A percentile compares a stretch with the other conserved stretches of the same genome.
These are phyloP conservation scores for Talaromyces sp. DNA, from an alignment of 2,329 filamentous ascomycete species.

Conservation along the genomic window DNA sequence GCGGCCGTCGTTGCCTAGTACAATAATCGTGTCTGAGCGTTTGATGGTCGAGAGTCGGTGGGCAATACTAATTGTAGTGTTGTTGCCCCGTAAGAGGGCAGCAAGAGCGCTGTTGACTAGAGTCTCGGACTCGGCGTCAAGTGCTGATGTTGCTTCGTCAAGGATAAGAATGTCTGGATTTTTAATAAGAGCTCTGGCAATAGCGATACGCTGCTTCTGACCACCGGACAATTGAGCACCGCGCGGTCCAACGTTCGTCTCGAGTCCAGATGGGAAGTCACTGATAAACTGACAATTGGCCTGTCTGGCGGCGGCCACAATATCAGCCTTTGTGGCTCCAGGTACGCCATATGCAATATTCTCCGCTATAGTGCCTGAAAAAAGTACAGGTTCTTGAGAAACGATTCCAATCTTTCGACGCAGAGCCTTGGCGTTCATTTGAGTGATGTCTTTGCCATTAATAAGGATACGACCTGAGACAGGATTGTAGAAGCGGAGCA, in stretches of 20 bases:
- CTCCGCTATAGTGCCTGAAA: conserved; percentile 69
- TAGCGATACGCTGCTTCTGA: conserved; percentile 96
- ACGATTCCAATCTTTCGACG: conserved; percentile 92
- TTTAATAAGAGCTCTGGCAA: conserved; percentile 90
- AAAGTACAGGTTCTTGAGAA: conserved; percentile 90
- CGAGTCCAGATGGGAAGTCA: conserved; percentile 92
- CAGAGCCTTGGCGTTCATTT: conserved; percentile 90
- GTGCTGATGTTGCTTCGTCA: conserved; percentile 91
- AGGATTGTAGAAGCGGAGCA: conserved; percentile 87
- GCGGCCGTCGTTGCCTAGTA: conserved; percentile 77
- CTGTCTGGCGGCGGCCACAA: conserved; percentile 79
- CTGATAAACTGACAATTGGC: conserved; percentile 96
- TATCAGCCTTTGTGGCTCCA: conserved; percentile 70
- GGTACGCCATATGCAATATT: conserved; percentile 93
- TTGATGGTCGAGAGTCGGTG: conserved; percentile 96
- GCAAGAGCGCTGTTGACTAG: conserved; percentile 88
- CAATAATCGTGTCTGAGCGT: conserved; percentile 89
- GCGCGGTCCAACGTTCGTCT: conserved; percentile 87
- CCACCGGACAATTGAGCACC: conserved; percentile 93
- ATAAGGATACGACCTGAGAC: conserved; percentile 74
- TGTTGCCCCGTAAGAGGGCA: conserved; percentile 75
- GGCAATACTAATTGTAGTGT: conserved; percentile 96
- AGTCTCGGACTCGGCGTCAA: conserved; percentile 95
- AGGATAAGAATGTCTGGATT: conserved; percentile 95
- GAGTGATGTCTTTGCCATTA: conserved; percentile 75